A percentile compares a stretch with the other conserved stretches of the same genome.
These are phyloP conservation scores for Phytopythium cucurbitacearum DNA, from an alignment of 352 stramenopile genomes.

Conservation along the genomic window DNA sequence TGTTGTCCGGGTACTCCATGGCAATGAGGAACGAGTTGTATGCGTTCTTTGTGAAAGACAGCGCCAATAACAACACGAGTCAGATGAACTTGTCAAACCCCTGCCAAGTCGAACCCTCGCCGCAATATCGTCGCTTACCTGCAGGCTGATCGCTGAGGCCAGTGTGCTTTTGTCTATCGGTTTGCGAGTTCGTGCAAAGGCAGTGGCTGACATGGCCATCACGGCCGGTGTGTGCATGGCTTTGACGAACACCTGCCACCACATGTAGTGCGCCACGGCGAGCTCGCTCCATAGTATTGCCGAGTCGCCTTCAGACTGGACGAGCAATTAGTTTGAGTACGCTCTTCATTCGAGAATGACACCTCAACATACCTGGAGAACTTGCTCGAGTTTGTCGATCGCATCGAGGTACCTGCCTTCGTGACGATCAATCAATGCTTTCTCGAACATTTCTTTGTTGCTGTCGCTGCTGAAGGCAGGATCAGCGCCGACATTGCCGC, in stretches of 20 bases:
- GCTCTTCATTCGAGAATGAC: background rate
- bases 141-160: background rate
- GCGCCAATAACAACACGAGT: background rate
- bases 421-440: conserved; percentile 31
- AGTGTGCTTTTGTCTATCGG: background rate
- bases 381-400: conserved; percentile 27
- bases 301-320: conserved; percentile 48
- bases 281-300: conserved; percentile 57
- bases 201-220: conserved; percentile 8
- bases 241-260: conserved; percentile 44
- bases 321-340: background rate
- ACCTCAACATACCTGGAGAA: conserved; percentile 34
- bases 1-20: conserved; percentile 73
- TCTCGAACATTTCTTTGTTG: conserved; percentile 18
- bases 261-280: conserved; percentile 49
- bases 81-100: too few relatives aligned
- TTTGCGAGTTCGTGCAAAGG: background rate
- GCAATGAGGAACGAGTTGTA: conserved; percentile 79
- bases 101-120: too few relatives aligned
- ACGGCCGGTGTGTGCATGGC: conserved; percentile 31
- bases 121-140: background rate
- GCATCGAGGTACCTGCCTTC: conserved; percentile 34
- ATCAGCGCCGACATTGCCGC: background rate
- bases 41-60: conserved; percentile 13
- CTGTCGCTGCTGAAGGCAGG: conserved; percentile 18